Conservation (phyloP, 2,329 filamentous ascomycete genomes). For the Rutstroemia sp. region DNA sequence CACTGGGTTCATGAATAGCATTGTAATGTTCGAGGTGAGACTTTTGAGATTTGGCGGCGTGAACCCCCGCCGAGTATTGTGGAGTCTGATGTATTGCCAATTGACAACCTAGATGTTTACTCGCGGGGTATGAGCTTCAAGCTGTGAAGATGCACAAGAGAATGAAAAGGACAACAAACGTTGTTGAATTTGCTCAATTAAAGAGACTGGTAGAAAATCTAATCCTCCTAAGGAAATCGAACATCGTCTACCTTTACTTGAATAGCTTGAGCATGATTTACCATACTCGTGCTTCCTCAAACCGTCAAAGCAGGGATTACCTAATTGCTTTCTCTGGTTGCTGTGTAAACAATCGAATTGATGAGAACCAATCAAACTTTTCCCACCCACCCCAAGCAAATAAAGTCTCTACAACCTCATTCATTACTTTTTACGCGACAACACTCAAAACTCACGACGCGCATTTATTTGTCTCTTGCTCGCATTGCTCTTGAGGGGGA, state of each 20-base stretch:
- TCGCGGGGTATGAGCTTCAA: neutral
- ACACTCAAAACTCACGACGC: neutral
- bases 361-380: constrained; percentile 9
- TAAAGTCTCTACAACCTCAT: constrained; percentile 4
- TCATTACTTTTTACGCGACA: neutral
- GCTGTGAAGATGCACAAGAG: too few relatives aligned
- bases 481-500: constrained; percentile 14
- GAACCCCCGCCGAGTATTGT: neutral
- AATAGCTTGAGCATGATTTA: too few relatives aligned
- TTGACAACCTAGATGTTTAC: neutral
- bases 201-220: too few relatives aligned
- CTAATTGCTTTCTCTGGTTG: neutral
- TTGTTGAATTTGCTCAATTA: too few relatives aligned
- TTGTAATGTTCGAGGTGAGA: constrained; percentile 7
- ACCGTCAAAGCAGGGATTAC: neutral
- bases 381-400: neutral
- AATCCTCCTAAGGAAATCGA: too few relatives aligned
- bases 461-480: constrained; percentile 11
- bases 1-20: constrained; percentile 18
- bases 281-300: too few relatives aligned
- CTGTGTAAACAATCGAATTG: neutral
- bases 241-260: too few relatives aligned
- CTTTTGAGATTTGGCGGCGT: neutral
- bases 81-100: neutral
- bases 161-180: too few relatives aligned